Base-by-base conservation (phyloP, 1,284 basidiomycete genomes). In the Sporisorium graminicola region DNA sequence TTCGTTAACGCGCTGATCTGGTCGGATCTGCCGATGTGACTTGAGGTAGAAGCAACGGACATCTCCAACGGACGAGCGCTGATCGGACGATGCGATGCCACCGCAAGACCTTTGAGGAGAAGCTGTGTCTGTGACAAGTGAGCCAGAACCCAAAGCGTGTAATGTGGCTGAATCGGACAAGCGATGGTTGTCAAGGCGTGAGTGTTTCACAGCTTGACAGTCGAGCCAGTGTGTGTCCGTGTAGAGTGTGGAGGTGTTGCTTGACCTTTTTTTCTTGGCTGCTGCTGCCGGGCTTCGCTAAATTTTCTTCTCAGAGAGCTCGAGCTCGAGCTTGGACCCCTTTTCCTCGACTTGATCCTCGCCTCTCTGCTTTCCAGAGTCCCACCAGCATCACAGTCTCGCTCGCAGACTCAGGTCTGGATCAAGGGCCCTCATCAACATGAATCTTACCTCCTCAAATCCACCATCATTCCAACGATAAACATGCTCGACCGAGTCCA, bases 11-110 rank as follows among this genome's bases (percentile, higher is more conserved):
- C 29, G 6, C 24, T 27, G 10, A 70, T 59, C 53, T 75, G 73
- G 16, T 57, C 56, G 24, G 56, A 29, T 52, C 73, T 58, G 27
- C 73, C 73, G n/a, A 64, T 54, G 27, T 75, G 58, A 20, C 31
- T 51, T 8, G 31, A 31, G 1, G 33, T 24, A 7, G 51, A 9
- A n/a, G 57, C 20, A 2, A 27, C 44, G 63, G 65, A 62, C 43
- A 35, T 51, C 29, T 29, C 29, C 27, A 27, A 26, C 37, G 26
- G 10, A 22, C 5, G 40, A 47, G 5, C 12, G n/a, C 5, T n/a
- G 20, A 14, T 56, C 40, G 22, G 22, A 51, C 29, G 18, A 46
- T 44, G 43, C n/a, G 24, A 51, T 37, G 49, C 24, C 8, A 4
- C 5, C 16, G 18, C 14, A 40, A 6, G n/a, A 5, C 3, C 18